Conservation (phyloP, 345 rosid species). For the Sisymbrium altissimum region DNA sequence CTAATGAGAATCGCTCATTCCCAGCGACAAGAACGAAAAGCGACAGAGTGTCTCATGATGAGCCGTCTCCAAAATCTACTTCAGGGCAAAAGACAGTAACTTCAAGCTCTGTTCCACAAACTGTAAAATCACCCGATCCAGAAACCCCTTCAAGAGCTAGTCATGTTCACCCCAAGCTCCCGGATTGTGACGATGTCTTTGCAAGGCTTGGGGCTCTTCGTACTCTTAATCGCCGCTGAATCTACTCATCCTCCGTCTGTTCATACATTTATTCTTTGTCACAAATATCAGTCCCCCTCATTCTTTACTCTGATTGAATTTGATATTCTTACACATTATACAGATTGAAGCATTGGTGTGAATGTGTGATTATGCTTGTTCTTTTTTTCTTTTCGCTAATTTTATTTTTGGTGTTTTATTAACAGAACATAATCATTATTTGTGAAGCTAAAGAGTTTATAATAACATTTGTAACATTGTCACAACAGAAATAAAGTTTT, state of each 20-base stretch:
- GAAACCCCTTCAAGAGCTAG: constrained; percentile 43
- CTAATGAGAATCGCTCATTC: constrained; percentile 19
- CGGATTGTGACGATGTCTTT: constrained; percentile 60
- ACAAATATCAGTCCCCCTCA: constrained; percentile 4
- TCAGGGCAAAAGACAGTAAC: constrained; percentile 5
- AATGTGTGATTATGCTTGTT: constrained; percentile 16
- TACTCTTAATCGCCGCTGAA: constrained; percentile 24
- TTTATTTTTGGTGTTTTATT: background rate
- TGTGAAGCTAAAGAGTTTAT: constrained; percentile 10
- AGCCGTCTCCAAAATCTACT: constrained; percentile 26
- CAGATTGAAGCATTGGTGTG: background rate
- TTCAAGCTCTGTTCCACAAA: constrained; percentile 7
- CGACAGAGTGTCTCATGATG: constrained; percentile 28
- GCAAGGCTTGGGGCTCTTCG: constrained; percentile 59
- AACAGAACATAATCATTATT: background rate
- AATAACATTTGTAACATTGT: background rate
- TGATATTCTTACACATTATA: constrained; percentile 8
- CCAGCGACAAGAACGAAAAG: constrained; percentile 21
- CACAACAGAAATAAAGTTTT: background rate
- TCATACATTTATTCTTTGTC: constrained; percentile 17
- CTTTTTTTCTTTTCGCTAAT: background rate
- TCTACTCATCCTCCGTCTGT: background rate
- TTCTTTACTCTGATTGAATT: constrained; percentile 18
- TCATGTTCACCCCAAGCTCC: constrained; percentile 94
- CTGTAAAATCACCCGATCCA: constrained; percentile 27